phyloP scores from a whole-genome alignment of 1,284 basidiomycete genomes.

The Austroboletus novae-zelandiae region DNA sequence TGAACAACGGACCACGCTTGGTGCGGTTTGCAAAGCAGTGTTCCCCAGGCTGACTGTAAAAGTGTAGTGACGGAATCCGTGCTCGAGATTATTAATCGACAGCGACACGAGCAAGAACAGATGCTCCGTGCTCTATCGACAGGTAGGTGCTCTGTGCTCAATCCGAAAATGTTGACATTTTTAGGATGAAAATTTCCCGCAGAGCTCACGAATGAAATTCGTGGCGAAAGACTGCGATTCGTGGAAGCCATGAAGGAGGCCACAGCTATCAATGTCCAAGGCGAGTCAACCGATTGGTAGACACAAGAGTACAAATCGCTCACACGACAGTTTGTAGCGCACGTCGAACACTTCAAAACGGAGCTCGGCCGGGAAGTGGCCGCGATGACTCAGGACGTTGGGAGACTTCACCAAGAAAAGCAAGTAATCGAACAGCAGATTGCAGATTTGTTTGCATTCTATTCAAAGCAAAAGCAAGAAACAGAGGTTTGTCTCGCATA shows the following conservation, averaged over 20 bases:
- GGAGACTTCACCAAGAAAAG: slow-evolving; percentile 68
- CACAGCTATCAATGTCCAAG: slow-evolving; percentile 79
- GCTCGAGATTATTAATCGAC: slow-evolving; percentile 58
- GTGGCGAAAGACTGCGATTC: slow-evolving; percentile 79
- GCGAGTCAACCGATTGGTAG: slow-evolving; percentile 50
- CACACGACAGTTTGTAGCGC: slow-evolving; percentile 43
- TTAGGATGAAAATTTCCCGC: neutral
- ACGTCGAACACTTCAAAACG: slow-evolving; percentile 82
- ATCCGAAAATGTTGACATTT: neutral
- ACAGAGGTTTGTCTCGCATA: slow-evolving; percentile 31
- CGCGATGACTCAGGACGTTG: slow-evolving; percentile 72
- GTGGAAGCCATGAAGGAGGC: slow-evolving; percentile 91
- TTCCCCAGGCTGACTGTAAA: neutral
- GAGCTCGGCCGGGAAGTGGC: slow-evolving; percentile 73
- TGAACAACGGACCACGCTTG: slow-evolving; percentile 29
- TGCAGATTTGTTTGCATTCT: slow-evolving; percentile 68
- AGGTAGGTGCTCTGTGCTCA: slow-evolving; percentile 39
- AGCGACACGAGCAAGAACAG: slow-evolving; percentile 67
- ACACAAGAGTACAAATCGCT: slow-evolving; percentile 4
- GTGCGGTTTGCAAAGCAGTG: slow-evolving; percentile 14
- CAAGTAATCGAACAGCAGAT: slow-evolving; percentile 73
- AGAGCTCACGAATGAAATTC: slow-evolving; percentile 81
- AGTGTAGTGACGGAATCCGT: slow-evolving; percentile 55
- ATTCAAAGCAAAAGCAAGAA: slow-evolving; percentile 63
- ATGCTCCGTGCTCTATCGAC: slow-evolving; percentile 62